A percentile compares a stretch with the other conserved stretches of the same genome.
Evolutionary conservation across 108 stramenopile species (phyloP).

Genomic region (Fistulifera pelliculosa): DNA sequence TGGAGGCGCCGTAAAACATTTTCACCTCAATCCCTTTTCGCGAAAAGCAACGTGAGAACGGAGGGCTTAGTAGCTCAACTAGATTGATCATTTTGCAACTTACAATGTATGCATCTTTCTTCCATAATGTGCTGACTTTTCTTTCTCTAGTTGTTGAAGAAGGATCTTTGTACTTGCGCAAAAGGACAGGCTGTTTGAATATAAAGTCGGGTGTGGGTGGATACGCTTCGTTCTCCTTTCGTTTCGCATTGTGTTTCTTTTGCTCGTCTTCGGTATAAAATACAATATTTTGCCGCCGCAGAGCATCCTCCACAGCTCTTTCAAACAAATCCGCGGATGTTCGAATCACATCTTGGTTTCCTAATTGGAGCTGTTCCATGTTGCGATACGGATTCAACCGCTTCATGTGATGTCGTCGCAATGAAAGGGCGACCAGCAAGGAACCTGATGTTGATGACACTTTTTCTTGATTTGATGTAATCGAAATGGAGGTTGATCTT

Average conservation of each 20-base stretch:
- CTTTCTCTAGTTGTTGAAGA: too few species aligned
- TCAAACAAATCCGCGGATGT: constrained; percentile 50
- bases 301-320: constrained; percentile 28
- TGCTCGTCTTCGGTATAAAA: constrained; percentile 59
- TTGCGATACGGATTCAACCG: constrained; percentile 29
- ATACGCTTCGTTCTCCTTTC: constrained; percentile 1
- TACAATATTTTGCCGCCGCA: constrained; percentile 21
- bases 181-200: constrained; percentile 23
- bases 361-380: constrained; percentile 36
- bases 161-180: constrained; percentile 1
- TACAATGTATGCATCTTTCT: too few species aligned
- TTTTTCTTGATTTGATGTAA: constrained; percentile 23
- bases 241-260: constrained; percentile 5
- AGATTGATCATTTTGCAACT: too few species aligned
- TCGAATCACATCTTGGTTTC: constrained; percentile 25
- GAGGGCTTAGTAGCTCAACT: too few species aligned
- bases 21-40: constrained; percentile 55
- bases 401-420: constrained; percentile 62
- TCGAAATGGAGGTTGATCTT: constrained; percentile 39
- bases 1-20: constrained; percentile 77
- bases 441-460: constrained; percentile 16
- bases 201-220: constrained; percentile 59
- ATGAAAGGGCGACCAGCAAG: constrained; percentile 39
- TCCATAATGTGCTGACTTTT: too few species aligned
- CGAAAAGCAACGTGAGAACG: too few species aligned